Conservation (phyloP, 2,329 filamentous ascomycete genomes). For the Venturia asperata region DNA sequence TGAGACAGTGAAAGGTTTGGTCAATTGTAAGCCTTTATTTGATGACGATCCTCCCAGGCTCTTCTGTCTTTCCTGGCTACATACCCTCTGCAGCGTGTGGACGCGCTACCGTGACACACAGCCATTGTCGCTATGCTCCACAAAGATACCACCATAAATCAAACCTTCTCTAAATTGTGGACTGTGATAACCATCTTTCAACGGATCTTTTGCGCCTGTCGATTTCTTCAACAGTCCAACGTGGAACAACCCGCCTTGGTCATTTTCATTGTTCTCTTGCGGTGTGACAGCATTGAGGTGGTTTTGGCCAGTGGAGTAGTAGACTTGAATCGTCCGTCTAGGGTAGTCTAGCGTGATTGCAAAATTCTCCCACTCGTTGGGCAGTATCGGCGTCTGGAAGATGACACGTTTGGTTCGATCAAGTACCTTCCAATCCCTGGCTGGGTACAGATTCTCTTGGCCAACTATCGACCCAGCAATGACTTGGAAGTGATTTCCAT, state of each 20-base stretch:
- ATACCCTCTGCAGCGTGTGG: background rate
- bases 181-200: background rate
- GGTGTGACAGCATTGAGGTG: background rate
- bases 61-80: background rate
- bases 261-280: background rate
- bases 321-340: constrained; percentile 1
- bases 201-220: constrained; percentile 5
- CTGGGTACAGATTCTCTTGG: background rate
- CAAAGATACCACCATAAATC: background rate
- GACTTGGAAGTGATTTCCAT: background rate
- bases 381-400: background rate
- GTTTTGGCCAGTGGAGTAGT: background rate
- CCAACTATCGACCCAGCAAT: background rate
- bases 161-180: background rate
- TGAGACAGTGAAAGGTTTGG: background rate
- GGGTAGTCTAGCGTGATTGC: background rate
- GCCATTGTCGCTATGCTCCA: background rate
- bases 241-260: constrained; percentile 2
- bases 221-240: constrained; percentile 1
- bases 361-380: constrained; percentile 14
- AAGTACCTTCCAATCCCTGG: background rate
- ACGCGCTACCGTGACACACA: constrained; percentile 1
- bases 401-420: background rate
- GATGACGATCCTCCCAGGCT: background rate
- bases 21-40: background rate